Conservation (phyloP, 2,329 filamentous ascomycete species). For the Thyridium curvatum region DNA sequence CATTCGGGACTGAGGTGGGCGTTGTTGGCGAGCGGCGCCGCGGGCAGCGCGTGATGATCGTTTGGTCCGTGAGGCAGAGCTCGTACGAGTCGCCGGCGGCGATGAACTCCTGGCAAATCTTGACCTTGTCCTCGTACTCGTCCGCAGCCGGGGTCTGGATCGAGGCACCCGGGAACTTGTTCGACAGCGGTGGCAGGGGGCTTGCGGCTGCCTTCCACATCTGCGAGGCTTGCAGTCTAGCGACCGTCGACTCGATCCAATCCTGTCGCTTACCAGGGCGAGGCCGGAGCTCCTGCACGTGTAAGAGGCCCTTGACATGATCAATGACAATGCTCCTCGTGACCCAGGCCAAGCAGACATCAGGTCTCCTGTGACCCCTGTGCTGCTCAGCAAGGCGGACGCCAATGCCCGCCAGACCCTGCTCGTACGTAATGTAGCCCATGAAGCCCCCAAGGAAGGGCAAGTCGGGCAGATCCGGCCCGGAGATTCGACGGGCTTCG, state of each 20-base stretch:
- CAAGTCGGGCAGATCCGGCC: slow-evolving; percentile 17
- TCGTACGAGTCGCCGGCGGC: slow-evolving; percentile 79
- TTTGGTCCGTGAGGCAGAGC: slow-evolving; percentile 74
- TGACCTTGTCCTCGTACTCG: slow-evolving; percentile 62
- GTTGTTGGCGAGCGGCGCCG: slow-evolving; percentile 38
- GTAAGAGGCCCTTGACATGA: slow-evolving; percentile 53
- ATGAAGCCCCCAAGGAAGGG: slow-evolving; percentile 81
- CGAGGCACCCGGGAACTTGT: slow-evolving; percentile 9
- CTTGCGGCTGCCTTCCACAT: slow-evolving; percentile 15
- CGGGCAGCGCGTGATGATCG: slow-evolving; percentile 45
- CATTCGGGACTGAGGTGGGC: slow-evolving; percentile 35
- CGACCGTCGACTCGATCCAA: slow-evolving; percentile 38
- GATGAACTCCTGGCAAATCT: slow-evolving; percentile 63
- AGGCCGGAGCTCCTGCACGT: slow-evolving; percentile 60
- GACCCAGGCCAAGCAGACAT: slow-evolving; percentile 71
- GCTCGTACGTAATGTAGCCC: slow-evolving; percentile 80
- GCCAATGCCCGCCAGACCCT: slow-evolving; percentile 59
- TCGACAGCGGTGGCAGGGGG: neutral
- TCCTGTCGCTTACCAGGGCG: slow-evolving; percentile 16
- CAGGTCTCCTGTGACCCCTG: slow-evolving; percentile 45
- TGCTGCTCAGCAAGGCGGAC: slow-evolving; percentile 27
- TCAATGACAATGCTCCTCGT: slow-evolving; percentile 74
- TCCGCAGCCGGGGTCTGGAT: slow-evolving; percentile 34
- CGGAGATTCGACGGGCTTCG: slow-evolving; percentile 6
- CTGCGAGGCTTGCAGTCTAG: slow-evolving; percentile 19